A percentile compares a stretch with the other conserved stretches of the same genome.
These are phyloP conservation scores for Penicillium macrosclerotiorum DNA, from an alignment of 495 filamentous ascomycete species.

Conservation along the genomic window DNA sequence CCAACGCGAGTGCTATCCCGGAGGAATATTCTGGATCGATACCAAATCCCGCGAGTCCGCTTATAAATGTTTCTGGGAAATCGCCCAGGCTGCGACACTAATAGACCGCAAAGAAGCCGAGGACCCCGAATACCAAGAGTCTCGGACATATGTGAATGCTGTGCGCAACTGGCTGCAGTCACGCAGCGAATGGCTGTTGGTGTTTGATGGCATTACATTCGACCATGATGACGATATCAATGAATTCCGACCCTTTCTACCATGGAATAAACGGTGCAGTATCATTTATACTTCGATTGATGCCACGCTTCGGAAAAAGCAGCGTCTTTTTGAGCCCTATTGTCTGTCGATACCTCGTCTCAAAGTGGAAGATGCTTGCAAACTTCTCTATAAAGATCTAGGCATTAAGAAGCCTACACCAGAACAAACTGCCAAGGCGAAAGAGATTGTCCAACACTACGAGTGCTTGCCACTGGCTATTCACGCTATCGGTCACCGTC, in stretches of 20 bases:
- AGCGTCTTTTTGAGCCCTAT: conserved; percentile 71
- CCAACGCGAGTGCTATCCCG: conserved; percentile 63
- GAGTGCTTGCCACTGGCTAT: conserved; percentile 75
- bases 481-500: conserved; percentile 70
- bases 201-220: conserved; percentile 74
- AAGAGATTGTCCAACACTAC: conserved; percentile 66
- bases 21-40: conserved; percentile 79
- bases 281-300: conserved; percentile 79
- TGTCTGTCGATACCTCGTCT: conserved; percentile 63
- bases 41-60: conserved; percentile 63
- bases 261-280: conserved; percentile 63
- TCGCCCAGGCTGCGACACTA: conserved; percentile 64
- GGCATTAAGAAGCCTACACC: conserved; percentile 49
- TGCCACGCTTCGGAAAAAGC: conserved; percentile 62
- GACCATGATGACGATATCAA: conserved; percentile 56
- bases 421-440: conserved; percentile 59
- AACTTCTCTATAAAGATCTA: conserved; percentile 55
- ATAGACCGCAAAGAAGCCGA: conserved; percentile 39
- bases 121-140: conserved; percentile 38
- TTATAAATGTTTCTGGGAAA: conserved; percentile 70
- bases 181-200: conserved; percentile 70
- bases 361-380: conserved; percentile 57
- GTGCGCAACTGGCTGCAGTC: conserved; percentile 70
- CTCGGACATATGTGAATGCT: conserved; percentile 53
- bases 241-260: conserved; percentile 63